Conservation (phyloP, 1,139 yeast species). For the Candida sp. region DNA sequence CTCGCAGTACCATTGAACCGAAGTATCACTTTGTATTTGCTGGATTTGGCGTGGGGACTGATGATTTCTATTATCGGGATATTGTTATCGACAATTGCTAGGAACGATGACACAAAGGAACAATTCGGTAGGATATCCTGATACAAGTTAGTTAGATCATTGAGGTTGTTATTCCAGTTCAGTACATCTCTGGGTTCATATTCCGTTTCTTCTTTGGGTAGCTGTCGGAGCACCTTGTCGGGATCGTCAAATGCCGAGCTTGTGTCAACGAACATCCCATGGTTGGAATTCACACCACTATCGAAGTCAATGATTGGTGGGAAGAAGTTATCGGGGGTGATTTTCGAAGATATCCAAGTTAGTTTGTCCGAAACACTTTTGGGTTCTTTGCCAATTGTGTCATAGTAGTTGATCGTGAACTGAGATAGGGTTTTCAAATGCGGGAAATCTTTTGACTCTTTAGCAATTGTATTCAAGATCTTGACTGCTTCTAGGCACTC, state of each 20-base stretch:
- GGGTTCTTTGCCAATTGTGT: constrained; percentile 11
- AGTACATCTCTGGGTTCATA: constrained; percentile 16
- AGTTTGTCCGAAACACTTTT: constrained; percentile 25
- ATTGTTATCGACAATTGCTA: constrained; percentile 39
- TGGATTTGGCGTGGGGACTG: constrained; percentile 27
- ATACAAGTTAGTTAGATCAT: constrained; percentile 31
- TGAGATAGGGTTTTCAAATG: constrained; percentile 19
- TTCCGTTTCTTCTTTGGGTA: constrained; percentile 22
- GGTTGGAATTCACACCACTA: constrained; percentile 16
- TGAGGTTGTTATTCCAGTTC: constrained; percentile 21
- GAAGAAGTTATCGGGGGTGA: constrained; percentile 24
- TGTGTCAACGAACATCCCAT: constrained; percentile 13
- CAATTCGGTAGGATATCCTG: constrained; percentile 74
- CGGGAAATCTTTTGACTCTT: constrained; percentile 10
- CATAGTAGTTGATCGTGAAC: constrained; percentile 26
- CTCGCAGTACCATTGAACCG: constrained; percentile 65
- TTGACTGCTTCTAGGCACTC: constrained; percentile 28
- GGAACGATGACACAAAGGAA: constrained; percentile 72
- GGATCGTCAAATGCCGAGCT: constrained; percentile 1
- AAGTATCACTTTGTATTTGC: constrained; percentile 39
- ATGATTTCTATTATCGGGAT: constrained; percentile 21
- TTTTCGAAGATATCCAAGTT: constrained; percentile 49
- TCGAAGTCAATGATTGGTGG: constrained; percentile 39
- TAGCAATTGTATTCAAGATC: constrained; percentile 24
- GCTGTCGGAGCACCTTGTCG: constrained; percentile 10